Conservation (phyloP, 2,329 filamentous ascomycete species). For the Neofusicoccum laricinum region DNA sequence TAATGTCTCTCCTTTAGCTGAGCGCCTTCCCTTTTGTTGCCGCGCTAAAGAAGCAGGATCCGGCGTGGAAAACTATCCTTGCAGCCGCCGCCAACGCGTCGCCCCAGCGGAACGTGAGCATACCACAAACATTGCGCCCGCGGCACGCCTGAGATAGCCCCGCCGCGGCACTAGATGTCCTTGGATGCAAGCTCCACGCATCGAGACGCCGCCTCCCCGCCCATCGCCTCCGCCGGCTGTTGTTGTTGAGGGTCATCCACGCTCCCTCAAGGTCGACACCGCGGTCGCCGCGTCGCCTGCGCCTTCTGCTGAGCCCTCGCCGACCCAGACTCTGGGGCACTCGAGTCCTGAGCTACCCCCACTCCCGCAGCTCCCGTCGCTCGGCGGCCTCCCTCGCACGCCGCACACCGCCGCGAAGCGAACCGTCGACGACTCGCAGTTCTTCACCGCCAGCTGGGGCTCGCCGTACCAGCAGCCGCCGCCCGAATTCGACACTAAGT, state of each 20-base stretch:
- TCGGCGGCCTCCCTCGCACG: slow-evolving; percentile 32
- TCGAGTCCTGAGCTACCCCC: slow-evolving; percentile 42
- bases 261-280: slow-evolving; percentile 25
- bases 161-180: slow-evolving; percentile 17
- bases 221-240: slow-evolving; percentile 35
- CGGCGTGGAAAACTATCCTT: slow-evolving; percentile 12
- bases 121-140: background rate
- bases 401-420: slow-evolving; percentile 35
- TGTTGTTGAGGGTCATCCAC: slow-evolving; percentile 25
- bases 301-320: slow-evolving; percentile 37
- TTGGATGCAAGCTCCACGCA: slow-evolving; percentile 41
- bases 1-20: slow-evolving; percentile 13
- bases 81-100: background rate
- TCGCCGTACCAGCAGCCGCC: slow-evolving; percentile 76
- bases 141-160: background rate
- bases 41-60: background rate
- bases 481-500: slow-evolving; percentile 37
- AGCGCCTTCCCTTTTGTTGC: slow-evolving; percentile 4
- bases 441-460: slow-evolving; percentile 82
- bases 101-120: slow-evolving; percentile 3
- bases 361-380: slow-evolving; percentile 32
- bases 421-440: slow-evolving; percentile 48
- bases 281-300: slow-evolving; percentile 34
- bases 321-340: slow-evolving; percentile 38
- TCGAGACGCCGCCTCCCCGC: slow-evolving; percentile 29